Evolutionary conservation across 73 alveolate genomes (phyloP).

Genomic region (Paramecium caudatum): DNA sequence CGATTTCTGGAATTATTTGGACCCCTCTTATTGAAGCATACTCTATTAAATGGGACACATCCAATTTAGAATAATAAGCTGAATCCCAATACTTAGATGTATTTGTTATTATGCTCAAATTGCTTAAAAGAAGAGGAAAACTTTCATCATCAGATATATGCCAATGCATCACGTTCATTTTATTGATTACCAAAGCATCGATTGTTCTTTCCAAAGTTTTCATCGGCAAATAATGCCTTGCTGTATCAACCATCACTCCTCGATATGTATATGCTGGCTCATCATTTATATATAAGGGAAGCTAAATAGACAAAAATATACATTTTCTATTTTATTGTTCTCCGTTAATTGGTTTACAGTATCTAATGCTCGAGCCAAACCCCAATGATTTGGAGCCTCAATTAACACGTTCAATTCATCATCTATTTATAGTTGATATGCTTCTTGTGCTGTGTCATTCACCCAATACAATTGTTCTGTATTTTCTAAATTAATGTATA

Average conservation of each 20-base stretch:
- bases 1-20: slow-evolving; percentile 91
- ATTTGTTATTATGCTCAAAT: slow-evolving; percentile 79
- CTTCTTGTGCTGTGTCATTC: slow-evolving; percentile 3
- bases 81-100: slow-evolving; percentile 82
- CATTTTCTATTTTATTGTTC: not conserved
- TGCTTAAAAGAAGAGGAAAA: slow-evolving; percentile 82
- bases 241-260: slow-evolving; percentile 92
- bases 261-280: slow-evolving; percentile 86
- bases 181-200: slow-evolving; percentile 81
- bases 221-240: slow-evolving; percentile 84
- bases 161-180: slow-evolving; percentile 89
- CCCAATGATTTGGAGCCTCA: slow-evolving; percentile 65
- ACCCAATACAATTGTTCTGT: slow-evolving; percentile 34
- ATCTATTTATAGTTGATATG: slow-evolving; percentile 30
- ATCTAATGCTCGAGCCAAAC: slow-evolving; percentile 62
- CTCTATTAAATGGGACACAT: slow-evolving; percentile 80
- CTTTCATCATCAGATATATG: slow-evolving; percentile 92
- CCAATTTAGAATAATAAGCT: slow-evolving; percentile 79
- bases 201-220: slow-evolving; percentile 77
- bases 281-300: slow-evolving; percentile 81
- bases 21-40: slow-evolving; percentile 84
- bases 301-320: not conserved
- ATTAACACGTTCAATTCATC: slow-evolving; percentile 14
- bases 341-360: slow-evolving; percentile 63
- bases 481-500: not conserved